phyloP scores from a whole-genome alignment of 1,139 yeast species.

The Ogataea hybrid region DNA sequence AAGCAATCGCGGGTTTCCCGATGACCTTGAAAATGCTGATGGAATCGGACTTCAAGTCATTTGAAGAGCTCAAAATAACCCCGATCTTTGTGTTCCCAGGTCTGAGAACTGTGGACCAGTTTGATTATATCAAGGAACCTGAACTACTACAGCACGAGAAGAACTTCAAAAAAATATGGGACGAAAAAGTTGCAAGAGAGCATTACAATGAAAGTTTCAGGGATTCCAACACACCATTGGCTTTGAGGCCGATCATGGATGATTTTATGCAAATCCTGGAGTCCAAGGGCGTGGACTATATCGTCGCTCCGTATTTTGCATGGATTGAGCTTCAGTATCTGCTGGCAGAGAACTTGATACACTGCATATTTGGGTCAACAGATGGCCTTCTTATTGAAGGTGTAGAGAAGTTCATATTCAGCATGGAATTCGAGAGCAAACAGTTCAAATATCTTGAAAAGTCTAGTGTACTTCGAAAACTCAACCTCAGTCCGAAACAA shows the following conservation, averaged over 20 bases:
- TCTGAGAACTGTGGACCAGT: conserved; percentile 28
- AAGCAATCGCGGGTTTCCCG: conserved; percentile 86
- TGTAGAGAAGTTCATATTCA: conserved; percentile 69
- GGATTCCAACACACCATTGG: conserved; percentile 43
- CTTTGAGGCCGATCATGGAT: conserved; percentile 48
- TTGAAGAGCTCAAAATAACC: conserved; percentile 60
- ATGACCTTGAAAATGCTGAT: conserved; percentile 56
- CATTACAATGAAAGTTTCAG: conserved; percentile 36
- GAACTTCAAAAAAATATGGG: conserved; percentile 48
- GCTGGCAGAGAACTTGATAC: conserved; percentile 51
- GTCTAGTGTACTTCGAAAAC: conserved; percentile 55
- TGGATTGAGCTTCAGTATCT: conserved; percentile 80
- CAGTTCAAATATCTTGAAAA: conserved; percentile 69
- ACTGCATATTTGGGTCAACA: conserved; percentile 81
- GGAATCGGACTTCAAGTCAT: conserved; percentile 59
- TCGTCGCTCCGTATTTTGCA: conserved; percentile 82
- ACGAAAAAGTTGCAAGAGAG: conserved; percentile 19
- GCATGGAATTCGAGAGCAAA: conserved; percentile 61
- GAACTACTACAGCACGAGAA: conserved; percentile 48
- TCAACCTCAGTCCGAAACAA: conserved; percentile 59
- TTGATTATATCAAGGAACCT: conserved; percentile 30
- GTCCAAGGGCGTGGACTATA: conserved; percentile 56
- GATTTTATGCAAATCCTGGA: conserved; percentile 60
- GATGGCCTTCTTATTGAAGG: conserved; percentile 62
- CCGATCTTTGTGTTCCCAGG: conserved; percentile 66